Percentiles rank a stretch among this genome's conserved stretches.
Evolutionary conservation across 2,329 filamentous ascomycete genomes (phyloP).

Genomic region (Aspergillus fructus): DNA sequence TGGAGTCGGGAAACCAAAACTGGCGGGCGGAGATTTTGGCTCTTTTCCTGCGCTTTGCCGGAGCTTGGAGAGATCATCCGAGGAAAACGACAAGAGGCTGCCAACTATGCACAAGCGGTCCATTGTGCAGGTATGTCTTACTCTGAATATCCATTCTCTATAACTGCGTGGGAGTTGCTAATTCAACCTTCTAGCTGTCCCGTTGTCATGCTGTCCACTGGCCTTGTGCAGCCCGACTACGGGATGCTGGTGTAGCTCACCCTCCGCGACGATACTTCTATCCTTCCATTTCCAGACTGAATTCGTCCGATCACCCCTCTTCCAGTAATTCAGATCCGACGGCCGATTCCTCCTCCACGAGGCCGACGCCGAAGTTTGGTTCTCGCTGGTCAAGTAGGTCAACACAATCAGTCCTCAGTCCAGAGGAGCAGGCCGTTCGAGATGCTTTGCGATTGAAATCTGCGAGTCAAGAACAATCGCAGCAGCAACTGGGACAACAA

Average conservation of each 20-base stretch:
- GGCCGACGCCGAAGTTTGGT: slow-evolving; percentile 28
- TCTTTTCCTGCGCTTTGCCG: slow-evolving; percentile 9
- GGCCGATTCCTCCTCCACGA: background rate
- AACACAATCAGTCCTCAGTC: slow-evolving; percentile 25
- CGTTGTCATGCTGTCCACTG: slow-evolving; percentile 41
- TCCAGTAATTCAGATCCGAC: slow-evolving; percentile 18
- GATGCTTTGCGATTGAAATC: slow-evolving; percentile 24
- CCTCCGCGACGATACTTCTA: slow-evolving; percentile 35
- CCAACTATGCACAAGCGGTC: slow-evolving; percentile 36
- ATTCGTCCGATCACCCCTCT: slow-evolving; percentile 30
- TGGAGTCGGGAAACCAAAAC: slow-evolving; percentile 16
- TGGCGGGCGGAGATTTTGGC: slow-evolving; percentile 3
- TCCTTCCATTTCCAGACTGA: slow-evolving; percentile 26
- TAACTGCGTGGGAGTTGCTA: background rate
- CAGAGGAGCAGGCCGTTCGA: slow-evolving; percentile 33
- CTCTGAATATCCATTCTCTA: background rate
- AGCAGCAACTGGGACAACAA: slow-evolving; percentile 1
- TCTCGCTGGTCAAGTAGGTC: slow-evolving; percentile 19
- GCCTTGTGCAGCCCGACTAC: slow-evolving; percentile 33
- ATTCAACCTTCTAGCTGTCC: slow-evolving; percentile 29
- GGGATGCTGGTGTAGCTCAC: slow-evolving; percentile 21
- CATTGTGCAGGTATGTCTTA: slow-evolving; percentile 31
- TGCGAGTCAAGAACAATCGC: background rate
- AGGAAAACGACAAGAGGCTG: slow-evolving; percentile 6
- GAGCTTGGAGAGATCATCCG: slow-evolving; percentile 10